phyloP scores from a whole-genome alignment of 768 basidiomycete species.

The Tylopilus rubrobrunneus region DNA sequence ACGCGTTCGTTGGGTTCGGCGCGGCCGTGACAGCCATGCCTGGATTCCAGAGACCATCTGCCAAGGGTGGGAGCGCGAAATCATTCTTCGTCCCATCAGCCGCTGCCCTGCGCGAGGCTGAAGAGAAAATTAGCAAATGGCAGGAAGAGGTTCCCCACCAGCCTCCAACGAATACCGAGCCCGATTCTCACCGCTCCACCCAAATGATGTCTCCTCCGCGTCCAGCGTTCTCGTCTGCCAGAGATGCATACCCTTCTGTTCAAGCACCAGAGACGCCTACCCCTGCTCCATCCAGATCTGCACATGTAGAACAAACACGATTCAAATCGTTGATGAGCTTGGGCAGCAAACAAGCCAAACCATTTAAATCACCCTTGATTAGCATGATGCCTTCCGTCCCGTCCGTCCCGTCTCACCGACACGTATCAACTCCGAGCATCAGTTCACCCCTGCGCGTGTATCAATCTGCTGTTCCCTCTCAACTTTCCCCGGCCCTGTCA shows the following conservation, averaged over 20 bases:
- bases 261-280: conserved; percentile 38
- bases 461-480: conserved; percentile 5
- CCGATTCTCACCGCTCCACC: conserved; percentile 1
- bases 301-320: conserved; percentile 17
- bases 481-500: conserved; percentile 21
- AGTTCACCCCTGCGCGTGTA: conserved; percentile 15
- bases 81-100: conserved; percentile 50
- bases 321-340: conserved; percentile 8
- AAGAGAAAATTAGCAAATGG: conserved; percentile 50
- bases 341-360: conserved; percentile 25
- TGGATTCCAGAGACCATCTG: conserved; percentile 18
- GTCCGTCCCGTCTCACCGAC: conserved; percentile 7
- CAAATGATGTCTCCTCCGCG: conserved; percentile 19
- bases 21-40: conserved; percentile 28
- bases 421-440: conserved; percentile 29
- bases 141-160: conserved; percentile 31
- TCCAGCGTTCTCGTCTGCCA: conserved; percentile 35
- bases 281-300: conserved; percentile 30
- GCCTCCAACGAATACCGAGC: conserved; percentile 20
- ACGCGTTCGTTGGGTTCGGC: conserved; percentile 35
- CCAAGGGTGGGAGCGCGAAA: conserved; percentile 3
- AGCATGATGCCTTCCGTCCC: conserved; percentile 7
- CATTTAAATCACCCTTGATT: conserved; percentile 48
- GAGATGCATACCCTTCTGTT: conserved; percentile 32
- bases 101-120: conserved; percentile 51